Evolutionary conservation across 2,329 filamentous ascomycete genomes (phyloP), one percentile per base, ranked within the genome.

Genomic region (Fusarium irregulare): DNA sequence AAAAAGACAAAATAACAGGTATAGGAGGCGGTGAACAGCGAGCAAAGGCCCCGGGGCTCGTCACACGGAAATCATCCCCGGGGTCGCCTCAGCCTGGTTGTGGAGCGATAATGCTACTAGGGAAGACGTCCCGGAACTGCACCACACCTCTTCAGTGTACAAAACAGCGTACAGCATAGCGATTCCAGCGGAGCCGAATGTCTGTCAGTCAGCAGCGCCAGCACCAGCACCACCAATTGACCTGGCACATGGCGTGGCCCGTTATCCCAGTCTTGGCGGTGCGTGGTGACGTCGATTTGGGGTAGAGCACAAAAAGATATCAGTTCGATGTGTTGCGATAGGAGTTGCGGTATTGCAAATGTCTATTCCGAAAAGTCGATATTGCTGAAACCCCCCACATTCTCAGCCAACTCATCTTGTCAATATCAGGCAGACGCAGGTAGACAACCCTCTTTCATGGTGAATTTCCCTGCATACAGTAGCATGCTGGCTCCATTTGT

Each of bases 1-100:
- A 60, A 37, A 65, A 61, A 66, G 46, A 58, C 53, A 60, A 40
- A 49, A 64, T 61, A 64, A 25, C 60, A 55, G 44, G 66, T 34
- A 61, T 68, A 70, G 62, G 73, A 74, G 73, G 73, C 71, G 73
- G 73, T 75, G 73, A 74, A 75, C 66, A 61, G 61, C 66, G 51
- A 65, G 67, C 62, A 71, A 72, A 64, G 55, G 59, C 57, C 58
- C 67, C 63, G 42, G 58, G 60, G 62, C 58, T 72, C 68, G 71
- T 74, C 73, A 74, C 71, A 75, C 73, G 73, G 73, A 70, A 74
- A 73, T 68, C 67, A 62, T 67, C 68, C 71, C 71, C 65, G 69
- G 71, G 58, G 66, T 66, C 68, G 64, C 66, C 66, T 74, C 70
- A 73, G 64, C 64, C 68, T 72, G 70, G 70, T 59, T 63, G 64